phyloP scores from a whole-genome alignment of 1,284 basidiomycete genomes.

The Bondarzewia mesenterica region DNA sequence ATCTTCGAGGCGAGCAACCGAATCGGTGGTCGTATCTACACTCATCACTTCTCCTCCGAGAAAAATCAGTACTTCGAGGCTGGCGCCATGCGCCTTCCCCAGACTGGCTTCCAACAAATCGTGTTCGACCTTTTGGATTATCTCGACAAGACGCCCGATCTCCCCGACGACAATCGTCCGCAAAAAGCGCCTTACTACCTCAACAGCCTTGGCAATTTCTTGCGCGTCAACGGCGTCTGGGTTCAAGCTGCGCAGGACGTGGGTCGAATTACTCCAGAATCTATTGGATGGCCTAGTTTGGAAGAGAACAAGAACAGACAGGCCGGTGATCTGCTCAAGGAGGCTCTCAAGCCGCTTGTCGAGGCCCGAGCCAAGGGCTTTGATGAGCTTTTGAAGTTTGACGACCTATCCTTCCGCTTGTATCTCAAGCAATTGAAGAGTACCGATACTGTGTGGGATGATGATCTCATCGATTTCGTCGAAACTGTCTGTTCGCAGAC shows the following conservation, averaged over 20 bases:
- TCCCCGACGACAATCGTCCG: constrained; percentile 11
- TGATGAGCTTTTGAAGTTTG: constrained; percentile 10
- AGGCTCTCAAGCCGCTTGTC: constrained; percentile 13
- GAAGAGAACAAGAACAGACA: constrained; percentile 5
- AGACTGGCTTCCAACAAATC: constrained; percentile 12
- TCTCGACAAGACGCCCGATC: constrained; percentile 1
- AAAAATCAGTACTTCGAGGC: constrained; percentile 17
- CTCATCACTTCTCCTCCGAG: constrained; percentile 14
- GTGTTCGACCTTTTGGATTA: constrained; percentile 13
- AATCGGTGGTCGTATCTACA: constrained; percentile 15
- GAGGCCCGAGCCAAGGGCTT: constrained; percentile 9
- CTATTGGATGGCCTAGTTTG: constrained; percentile 8
- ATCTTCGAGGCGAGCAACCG: constrained; percentile 13
- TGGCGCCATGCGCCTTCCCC: constrained; percentile 18
- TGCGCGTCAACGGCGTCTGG: constrained; percentile 12
- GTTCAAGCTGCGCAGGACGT: neutral
- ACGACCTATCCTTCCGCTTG: constrained; percentile 14
- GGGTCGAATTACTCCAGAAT: neutral
- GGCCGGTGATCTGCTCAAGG: constrained; percentile 11
- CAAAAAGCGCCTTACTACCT: constrained; percentile 15
- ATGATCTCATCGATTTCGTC: constrained; percentile 14
- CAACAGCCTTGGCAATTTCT: constrained; percentile 12
- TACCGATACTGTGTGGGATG: constrained; percentile 10
- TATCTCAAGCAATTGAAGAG: constrained; percentile 14
- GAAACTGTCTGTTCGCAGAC: constrained; percentile 16